These are phyloP conservation scores for Bipolaris gigantea DNA, from an alignment of 2,329 filamentous ascomycete genomes.

Conservation along the genomic window DNA sequence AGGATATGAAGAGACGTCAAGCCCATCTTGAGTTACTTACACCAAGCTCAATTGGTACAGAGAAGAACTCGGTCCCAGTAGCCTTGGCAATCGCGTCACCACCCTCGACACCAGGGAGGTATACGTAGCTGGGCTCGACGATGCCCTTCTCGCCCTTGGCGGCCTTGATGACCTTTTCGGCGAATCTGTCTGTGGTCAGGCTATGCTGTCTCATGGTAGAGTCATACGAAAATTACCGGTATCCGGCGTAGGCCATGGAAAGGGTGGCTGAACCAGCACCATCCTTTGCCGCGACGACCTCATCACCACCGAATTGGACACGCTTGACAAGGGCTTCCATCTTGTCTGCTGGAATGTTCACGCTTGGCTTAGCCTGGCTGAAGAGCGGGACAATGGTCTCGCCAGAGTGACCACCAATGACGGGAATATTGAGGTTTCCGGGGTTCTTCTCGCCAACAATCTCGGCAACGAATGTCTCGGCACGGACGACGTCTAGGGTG, in stretches of 20 bases:
- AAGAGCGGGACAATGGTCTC: slow-evolving; percentile 98
- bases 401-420: slow-evolving; percentile 95
- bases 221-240: slow-evolving; percentile 48
- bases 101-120: slow-evolving; percentile 85
- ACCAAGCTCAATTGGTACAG: slow-evolving; percentile 91
- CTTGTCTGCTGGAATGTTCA: slow-evolving; percentile 84
- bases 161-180: slow-evolving; percentile 91
- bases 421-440: slow-evolving; percentile 80
- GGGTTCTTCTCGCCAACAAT: slow-evolving; percentile 82
- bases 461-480: slow-evolving; percentile 92
- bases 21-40: slow-evolving; percentile 59
- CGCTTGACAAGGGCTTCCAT: slow-evolving; percentile 89
- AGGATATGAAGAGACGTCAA: neutral
- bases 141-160: slow-evolving; percentile 87
- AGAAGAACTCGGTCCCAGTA: slow-evolving; percentile 89
- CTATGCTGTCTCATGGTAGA: neutral
- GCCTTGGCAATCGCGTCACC: slow-evolving; percentile 84
- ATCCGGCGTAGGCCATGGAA: slow-evolving; percentile 95
- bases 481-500: slow-evolving; percentile 96
- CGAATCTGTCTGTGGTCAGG: slow-evolving; percentile 61
- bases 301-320: slow-evolving; percentile 96
- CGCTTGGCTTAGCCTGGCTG: slow-evolving; percentile 80
- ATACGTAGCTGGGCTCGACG: slow-evolving; percentile 93
- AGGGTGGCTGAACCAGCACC: slow-evolving; percentile 87
- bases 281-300: slow-evolving; percentile 94